Conservation (phyloP, 2,329 filamentous ascomycete genomes). For the Colletotrichum falcatum region DNA sequence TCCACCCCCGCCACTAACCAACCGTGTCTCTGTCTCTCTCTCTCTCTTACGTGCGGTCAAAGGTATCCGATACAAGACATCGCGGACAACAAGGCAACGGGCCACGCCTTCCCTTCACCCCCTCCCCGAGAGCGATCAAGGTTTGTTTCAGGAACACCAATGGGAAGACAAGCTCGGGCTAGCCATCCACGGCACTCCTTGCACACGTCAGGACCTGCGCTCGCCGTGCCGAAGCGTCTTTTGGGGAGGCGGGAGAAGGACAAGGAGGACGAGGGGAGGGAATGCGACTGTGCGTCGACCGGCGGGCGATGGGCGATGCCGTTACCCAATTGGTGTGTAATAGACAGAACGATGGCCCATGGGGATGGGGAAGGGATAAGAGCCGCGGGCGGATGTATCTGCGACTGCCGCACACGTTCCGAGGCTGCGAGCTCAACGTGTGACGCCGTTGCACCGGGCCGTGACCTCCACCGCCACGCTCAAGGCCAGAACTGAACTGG, state of each 20-base stretch:
- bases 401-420: not conserved
- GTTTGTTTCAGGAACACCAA: slow-evolving; percentile 42
- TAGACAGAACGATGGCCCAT: not conserved
- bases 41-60: not conserved
- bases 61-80: not conserved
- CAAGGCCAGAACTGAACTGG: not conserved
- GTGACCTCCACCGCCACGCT: not conserved
- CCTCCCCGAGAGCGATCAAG: slow-evolving; percentile 25
- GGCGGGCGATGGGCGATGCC: not conserved
- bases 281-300: not conserved
- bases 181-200: slow-evolving; percentile 37
- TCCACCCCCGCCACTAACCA: too few relatives aligned
- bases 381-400: slow-evolving; percentile 10
- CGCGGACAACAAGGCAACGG: not conserved
- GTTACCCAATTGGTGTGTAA: not conserved
- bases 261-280: too few relatives aligned
- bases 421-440: slow-evolving; percentile 16
- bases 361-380: not conserved
- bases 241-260: too few relatives aligned
- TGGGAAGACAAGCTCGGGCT: slow-evolving; percentile 39
- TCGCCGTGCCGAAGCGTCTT: slow-evolving; percentile 1
- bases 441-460: slow-evolving; percentile 21
- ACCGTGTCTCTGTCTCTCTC: too few relatives aligned
- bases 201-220: slow-evolving; percentile 5
- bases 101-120: not conserved